A percentile compares a stretch with the other conserved stretches of the same genome.
phyloP scores from a whole-genome alignment of 352 stramenopile genomes.

The Phytophthora syringae region DNA sequence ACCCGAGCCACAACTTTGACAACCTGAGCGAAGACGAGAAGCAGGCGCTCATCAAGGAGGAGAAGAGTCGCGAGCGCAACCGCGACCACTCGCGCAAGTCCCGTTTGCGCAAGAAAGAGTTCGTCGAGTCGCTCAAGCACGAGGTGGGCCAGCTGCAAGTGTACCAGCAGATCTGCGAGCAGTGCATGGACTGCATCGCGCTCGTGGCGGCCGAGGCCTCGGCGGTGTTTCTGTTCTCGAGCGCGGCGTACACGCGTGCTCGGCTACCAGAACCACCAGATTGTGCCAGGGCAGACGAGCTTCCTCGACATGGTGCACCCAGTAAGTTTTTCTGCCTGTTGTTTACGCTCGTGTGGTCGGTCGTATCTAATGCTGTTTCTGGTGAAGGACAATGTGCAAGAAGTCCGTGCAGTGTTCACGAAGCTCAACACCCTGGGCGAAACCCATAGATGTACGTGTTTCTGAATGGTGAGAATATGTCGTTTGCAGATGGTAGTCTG shows the following conservation, averaged over 20 bases:
- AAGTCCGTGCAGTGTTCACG: slow-evolving; percentile 70
- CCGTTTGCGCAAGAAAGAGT: slow-evolving; percentile 94
- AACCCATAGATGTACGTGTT: slow-evolving; percentile 69
- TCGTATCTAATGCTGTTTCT: slow-evolving; percentile 7
- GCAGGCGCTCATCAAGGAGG: slow-evolving; percentile 79
- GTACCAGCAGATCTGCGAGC: slow-evolving; percentile 87
- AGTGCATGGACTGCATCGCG: slow-evolving; percentile 81
- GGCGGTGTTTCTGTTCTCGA: slow-evolving; percentile 73
- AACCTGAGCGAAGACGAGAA: slow-evolving; percentile 85
- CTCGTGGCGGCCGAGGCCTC: slow-evolving; percentile 71
- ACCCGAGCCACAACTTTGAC: slow-evolving; percentile 68
- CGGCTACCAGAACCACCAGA: slow-evolving; percentile 79
- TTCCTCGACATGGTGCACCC: slow-evolving; percentile 88
- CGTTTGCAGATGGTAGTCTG: slow-evolving; percentile 14
- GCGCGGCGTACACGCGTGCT: slow-evolving; percentile 70
- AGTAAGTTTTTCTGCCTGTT: slow-evolving; percentile 42
- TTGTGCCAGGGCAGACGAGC: slow-evolving; percentile 75
- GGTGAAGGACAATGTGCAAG: slow-evolving; percentile 57
- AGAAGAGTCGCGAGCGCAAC: slow-evolving; percentile 92
- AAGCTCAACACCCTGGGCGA: slow-evolving; percentile 72
- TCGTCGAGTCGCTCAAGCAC: slow-evolving; percentile 94
- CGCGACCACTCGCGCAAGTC: slow-evolving; percentile 96
- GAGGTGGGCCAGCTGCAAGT: slow-evolving; percentile 85
- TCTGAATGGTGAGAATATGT: too few species aligned
- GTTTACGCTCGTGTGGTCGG: slow-evolving; percentile 6